These are phyloP conservation scores for Hymenoscyphus repandus DNA, from an alignment of 2,329 filamentous ascomycete species.

Conservation along the genomic window DNA sequence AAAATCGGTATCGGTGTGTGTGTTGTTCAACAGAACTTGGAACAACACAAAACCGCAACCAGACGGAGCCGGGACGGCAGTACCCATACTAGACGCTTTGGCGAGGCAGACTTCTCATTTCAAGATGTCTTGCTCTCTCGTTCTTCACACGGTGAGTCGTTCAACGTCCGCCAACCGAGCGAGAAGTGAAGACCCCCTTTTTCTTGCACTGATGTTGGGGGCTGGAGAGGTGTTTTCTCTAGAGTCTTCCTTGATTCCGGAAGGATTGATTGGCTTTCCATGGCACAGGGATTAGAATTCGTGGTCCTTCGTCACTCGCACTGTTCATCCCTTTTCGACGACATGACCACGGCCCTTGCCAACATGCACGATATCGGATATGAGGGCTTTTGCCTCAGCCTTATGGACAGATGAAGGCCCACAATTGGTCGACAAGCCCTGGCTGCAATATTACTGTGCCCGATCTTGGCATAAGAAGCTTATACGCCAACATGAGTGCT, in stretches of 20 bases:
- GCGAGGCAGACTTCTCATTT: constrained; percentile 17
- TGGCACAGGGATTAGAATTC: not conserved
- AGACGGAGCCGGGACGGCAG: constrained; percentile 11
- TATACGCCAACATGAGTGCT: constrained; percentile 8
- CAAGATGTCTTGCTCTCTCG: constrained; percentile 4
- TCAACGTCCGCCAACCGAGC: constrained; percentile 5
- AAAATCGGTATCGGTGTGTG: too few species aligned
- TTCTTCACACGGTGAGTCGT: constrained; percentile 1
- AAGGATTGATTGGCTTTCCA: constrained; percentile 3
- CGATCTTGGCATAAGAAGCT: constrained; percentile 22
- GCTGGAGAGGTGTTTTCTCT: constrained; percentile 1
- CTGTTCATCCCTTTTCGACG: constrained; percentile 1
- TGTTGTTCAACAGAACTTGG: not conserved
- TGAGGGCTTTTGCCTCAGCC: constrained; percentile 22
- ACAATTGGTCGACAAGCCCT: constrained; percentile 11
- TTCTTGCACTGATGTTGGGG: constrained; percentile 4
- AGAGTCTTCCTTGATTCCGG: not conserved
- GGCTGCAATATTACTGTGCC: constrained; percentile 11
- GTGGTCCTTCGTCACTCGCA: not conserved
- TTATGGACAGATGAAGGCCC: constrained; percentile 17
- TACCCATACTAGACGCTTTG: constrained; percentile 6
- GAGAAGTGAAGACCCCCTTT: constrained; percentile 6
- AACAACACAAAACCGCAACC: not conserved
- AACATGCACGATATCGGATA: constrained; percentile 22
- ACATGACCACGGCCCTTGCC: not conserved